Conservation (phyloP, 768 basidiomycete species). For the Tylopilus sp. region DNA sequence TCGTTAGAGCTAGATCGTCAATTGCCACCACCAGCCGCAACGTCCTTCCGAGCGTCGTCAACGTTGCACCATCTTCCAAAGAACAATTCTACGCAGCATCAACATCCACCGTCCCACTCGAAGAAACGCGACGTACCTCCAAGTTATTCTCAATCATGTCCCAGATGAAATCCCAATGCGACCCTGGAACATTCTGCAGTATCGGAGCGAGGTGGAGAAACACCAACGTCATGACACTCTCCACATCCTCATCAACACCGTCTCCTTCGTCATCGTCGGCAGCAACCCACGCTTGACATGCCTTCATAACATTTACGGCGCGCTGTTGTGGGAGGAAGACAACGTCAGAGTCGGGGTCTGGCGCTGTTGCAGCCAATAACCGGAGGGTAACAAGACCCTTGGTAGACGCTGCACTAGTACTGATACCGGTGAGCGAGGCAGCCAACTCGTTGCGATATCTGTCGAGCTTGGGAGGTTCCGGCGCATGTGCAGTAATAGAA, state of each 20-base stretch:
- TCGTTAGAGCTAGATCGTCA: conserved; percentile 66
- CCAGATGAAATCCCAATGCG: conserved; percentile 92
- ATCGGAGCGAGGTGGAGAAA: conserved; percentile 80
- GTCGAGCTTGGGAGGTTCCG: conserved; percentile 70
- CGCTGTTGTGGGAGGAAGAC: conserved; percentile 83
- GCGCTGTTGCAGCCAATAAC: conserved; percentile 68
- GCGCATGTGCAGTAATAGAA: conserved; percentile 56
- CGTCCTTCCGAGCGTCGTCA: conserved; percentile 67
- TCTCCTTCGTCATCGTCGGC: conserved; percentile 50
- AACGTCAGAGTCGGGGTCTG: conserved; percentile 72
- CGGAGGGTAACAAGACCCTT: conserved; percentile 69
- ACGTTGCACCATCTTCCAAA: conserved; percentile 52
- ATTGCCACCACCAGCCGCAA: conserved; percentile 64
- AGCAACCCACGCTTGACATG: conserved; percentile 79
- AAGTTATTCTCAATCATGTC: conserved; percentile 86
- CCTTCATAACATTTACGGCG: conserved; percentile 83
- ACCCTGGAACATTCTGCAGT: conserved; percentile 79
- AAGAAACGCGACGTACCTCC: conserved; percentile 52
- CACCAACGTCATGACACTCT: conserved; percentile 71
- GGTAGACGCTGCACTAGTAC: conserved; percentile 55
- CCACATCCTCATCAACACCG: conserved; percentile 72
- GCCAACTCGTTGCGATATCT: conserved; percentile 89
- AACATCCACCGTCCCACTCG: neutral
- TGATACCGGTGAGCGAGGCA: conserved; percentile 68
- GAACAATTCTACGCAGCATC: conserved; percentile 50